Base-by-base conservation (phyloP, 1,284 basidiomycete species). In the Rhodotorula sp. region DNA sequence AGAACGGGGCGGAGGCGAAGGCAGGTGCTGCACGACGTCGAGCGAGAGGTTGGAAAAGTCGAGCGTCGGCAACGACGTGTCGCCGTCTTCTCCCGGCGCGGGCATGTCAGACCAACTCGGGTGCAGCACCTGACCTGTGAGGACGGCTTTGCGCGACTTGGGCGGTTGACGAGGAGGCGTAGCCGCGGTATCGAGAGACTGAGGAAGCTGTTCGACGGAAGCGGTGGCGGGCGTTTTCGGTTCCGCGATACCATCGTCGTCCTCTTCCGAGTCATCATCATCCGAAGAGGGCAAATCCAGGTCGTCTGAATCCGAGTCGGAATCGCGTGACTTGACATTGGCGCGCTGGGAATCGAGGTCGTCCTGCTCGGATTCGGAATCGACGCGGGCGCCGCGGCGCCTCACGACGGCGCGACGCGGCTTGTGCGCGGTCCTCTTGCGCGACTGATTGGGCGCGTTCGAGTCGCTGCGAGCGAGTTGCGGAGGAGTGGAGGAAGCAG, bases 71-170 rank as follows among this genome's bases (percentile, higher is more conserved):
- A 91, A 83, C 6, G 85, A 87, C 72, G 86, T 84, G 20, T 42
- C 62, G 33, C 81, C 82, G 42, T 81, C 84, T 79, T 90, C 87
- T 62, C 88, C 87, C n/a, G 86, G 84, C n/a, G 67, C 64, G 17
- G 90, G 88, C 86, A 90, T 88, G 78, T 91, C 89, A 14, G 89
- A 88, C 90, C 90, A 91, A 77, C 86, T 85, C 24, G 68, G 71
- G 18, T 67, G 68, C 7, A 48, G 33, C 10, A 29, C 33, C 46
- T n/a, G 60, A 6, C 37, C 55, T 20, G 42, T 46, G 30, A 66
- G 51, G 12, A 70, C 55, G 30, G 58, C 51, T 29, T 60, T 62
- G 22, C 29, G 26, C 18, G 57, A 61, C 46, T 37, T 60, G 10
- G 14, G 29, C 18, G 20, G 22, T 14, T 29, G 30, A 48, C 33